Base-by-base conservation (phyloP, 179 eudicot species). In the Corrigiola litoralis region DNA sequence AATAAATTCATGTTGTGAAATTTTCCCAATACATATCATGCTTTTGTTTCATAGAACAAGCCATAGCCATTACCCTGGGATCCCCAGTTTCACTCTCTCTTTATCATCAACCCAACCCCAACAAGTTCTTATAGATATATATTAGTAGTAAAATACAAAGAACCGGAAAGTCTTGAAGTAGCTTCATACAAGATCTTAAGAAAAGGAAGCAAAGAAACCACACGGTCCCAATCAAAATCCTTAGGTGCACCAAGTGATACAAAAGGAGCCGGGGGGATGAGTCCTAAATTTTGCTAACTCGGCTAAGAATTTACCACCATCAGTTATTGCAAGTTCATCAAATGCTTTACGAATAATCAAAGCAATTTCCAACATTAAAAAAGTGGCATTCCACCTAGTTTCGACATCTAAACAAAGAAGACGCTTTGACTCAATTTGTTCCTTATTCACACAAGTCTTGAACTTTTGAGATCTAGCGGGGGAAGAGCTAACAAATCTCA, bases 351-450 rank as follows among this genome's bases (percentile, higher is more conserved):
- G 29, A 27, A 21, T 40, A 2, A 20, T 24, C 29, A 59, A 25
- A 23, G 49, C 49, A 25, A 10, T 20, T 0, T 37, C 45, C 28
- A 59, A 27, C 49, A 59, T 41, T 5, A 40, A 40, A 41, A 20
- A 59, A 0, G 49, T 41, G 31, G 52, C 28, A 7, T 44, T 61
- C 28, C 41, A 25, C 25, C 53, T 29, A 25, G 28, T 31, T 31
- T 54, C 59, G 18, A 54, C 24, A 54, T 54, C 59, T 25, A 54
- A 31, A 54, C 59, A 31, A 31, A 31, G 40, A 54, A 28, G 59
- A 18, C 59, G 25, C 13, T 7, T 16, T 2, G 33, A 31, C 31
- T 47, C 65, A 41, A 59, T 40, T 25, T 37, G 46, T 59, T 59
- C 49, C 20, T 13, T 27, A 6, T 59, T 28, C 23, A 41, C 50